A percentile compares a stretch with the other conserved stretches of the same genome.
Conservation (phyloP, 139 green algal genomes). For the Auxenochlorella pyrenoidosa region DNA sequence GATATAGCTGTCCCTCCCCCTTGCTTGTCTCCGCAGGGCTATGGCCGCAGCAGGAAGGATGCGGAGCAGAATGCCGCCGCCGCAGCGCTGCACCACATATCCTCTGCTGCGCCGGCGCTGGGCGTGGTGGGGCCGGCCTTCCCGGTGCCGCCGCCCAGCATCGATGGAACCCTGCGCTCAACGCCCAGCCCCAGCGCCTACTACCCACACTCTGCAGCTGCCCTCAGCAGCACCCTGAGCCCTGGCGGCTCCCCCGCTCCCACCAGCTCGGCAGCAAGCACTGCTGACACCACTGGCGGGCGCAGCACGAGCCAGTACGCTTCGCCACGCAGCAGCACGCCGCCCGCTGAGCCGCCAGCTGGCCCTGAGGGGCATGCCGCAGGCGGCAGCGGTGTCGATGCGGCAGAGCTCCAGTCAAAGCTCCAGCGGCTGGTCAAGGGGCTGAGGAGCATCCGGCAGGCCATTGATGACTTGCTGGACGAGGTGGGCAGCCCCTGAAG, state of each 20-base stretch:
- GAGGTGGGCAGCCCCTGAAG: too few relatives aligned
- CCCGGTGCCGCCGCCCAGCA: neutral
- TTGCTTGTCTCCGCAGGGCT: neutral
- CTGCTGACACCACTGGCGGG: too few relatives aligned
- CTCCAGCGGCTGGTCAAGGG: neutral
- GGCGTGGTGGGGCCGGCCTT: neutral
- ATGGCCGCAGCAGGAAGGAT: constrained; percentile 11
- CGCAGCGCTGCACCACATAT: neutral
- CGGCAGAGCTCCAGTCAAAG: neutral
- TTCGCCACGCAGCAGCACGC: too few relatives aligned
- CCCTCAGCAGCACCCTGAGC: too few relatives aligned
- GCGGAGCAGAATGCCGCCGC: neutral
- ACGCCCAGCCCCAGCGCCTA: too few relatives aligned
- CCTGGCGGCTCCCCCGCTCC: too few relatives aligned
- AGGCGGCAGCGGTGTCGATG: neutral
- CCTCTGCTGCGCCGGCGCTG: neutral
- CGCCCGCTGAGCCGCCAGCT: too few relatives aligned
- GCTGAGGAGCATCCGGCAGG: neutral
- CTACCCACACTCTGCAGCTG: too few relatives aligned
- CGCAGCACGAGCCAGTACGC: too few relatives aligned
- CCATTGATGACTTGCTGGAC: neutral
- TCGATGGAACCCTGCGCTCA: too few relatives aligned
- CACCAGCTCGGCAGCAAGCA: too few relatives aligned
- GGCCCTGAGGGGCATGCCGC: too few relatives aligned
- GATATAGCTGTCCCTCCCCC: neutral